These are phyloP conservation scores for Panicum miliaceum DNA, from an alignment of 176 grass and related monocot genomes.

Conservation along the genomic window DNA sequence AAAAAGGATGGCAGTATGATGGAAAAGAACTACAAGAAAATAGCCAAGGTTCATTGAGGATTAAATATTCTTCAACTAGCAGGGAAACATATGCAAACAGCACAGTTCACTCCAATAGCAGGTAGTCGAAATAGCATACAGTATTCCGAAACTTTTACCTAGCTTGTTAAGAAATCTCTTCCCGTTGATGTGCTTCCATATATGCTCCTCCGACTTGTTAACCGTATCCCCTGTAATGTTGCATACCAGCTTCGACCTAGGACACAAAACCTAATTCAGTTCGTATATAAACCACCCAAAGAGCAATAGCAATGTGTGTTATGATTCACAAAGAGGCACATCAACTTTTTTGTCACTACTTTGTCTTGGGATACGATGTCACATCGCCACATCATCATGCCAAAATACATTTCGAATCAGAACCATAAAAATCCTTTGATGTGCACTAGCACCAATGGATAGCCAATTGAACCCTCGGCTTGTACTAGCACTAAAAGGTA, in stretches of 20 bases:
- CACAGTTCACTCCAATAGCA: neutral
- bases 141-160: slow-evolving; percentile 49
- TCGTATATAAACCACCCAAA: neutral
- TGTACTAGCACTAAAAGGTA: neutral
- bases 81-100: neutral
- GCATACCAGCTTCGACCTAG: slow-evolving; percentile 79
- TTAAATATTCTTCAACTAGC: slow-evolving; percentile 1
- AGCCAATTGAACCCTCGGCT: neutral
- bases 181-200: slow-evolving; percentile 97
- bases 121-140: neutral
- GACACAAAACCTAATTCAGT: neutral
- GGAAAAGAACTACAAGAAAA: neutral
- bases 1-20: neutral
- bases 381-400: neutral
- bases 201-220: slow-evolving; percentile 89
- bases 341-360: neutral
- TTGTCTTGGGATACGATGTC: neutral
- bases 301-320: neutral
- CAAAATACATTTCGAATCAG: neutral
- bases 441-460: neutral
- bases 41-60: neutral
- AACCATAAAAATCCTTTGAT: slow-evolving; percentile 15
- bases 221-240: slow-evolving; percentile 78
- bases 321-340: neutral
- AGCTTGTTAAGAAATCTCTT: slow-evolving; percentile 86